These are phyloP conservation scores for Trametes polyzona DNA, from an alignment of 1,284 basidiomycete species.

Conservation along the genomic window DNA sequence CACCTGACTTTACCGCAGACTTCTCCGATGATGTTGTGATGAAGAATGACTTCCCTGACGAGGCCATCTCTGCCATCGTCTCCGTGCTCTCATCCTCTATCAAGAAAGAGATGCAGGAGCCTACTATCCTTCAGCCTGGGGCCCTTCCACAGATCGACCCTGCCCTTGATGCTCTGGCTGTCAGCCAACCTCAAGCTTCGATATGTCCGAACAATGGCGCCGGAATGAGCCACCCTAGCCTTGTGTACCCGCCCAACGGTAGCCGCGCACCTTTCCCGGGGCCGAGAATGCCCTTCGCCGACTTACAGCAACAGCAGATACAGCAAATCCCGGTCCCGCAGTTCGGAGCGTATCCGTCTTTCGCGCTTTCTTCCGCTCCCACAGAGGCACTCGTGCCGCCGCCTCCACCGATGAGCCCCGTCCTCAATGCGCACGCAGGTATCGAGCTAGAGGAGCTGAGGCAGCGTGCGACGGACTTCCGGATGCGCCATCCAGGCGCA, in stretches of 20 bases:
- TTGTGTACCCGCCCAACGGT: background rate
- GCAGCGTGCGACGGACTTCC: conserved; percentile 56
- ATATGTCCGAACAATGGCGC: conserved; percentile 3
- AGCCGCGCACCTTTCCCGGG: background rate
- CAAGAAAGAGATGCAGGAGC: background rate
- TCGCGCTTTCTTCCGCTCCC: background rate
- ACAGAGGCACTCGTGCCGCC: background rate
- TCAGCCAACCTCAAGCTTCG: background rate
- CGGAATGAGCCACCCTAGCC: conserved; percentile 9
- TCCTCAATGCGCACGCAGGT: conserved; percentile 58
- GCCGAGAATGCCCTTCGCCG: conserved; percentile 12
- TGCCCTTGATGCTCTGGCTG: background rate
- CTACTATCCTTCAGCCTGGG: no score
- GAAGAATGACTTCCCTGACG: conserved; percentile 27
- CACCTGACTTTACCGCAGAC: conserved; percentile 12
- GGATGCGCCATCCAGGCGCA: conserved; percentile 50
- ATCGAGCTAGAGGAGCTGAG: conserved; percentile 56
- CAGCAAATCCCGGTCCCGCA: background rate
- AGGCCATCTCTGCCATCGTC: conserved; percentile 33
- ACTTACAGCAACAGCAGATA: conserved; percentile 4
- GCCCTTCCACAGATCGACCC: no score
- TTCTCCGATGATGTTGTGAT: conserved; percentile 23
- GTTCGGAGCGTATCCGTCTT: background rate
- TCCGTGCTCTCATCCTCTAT: conserved; percentile 29
- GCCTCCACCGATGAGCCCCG: conserved; percentile 18